A percentile compares a stretch with the other conserved stretches of the same genome.
Evolutionary conservation across 805 yeast species (phyloP).

Genomic region (Ascoidea rubescens): DNA sequence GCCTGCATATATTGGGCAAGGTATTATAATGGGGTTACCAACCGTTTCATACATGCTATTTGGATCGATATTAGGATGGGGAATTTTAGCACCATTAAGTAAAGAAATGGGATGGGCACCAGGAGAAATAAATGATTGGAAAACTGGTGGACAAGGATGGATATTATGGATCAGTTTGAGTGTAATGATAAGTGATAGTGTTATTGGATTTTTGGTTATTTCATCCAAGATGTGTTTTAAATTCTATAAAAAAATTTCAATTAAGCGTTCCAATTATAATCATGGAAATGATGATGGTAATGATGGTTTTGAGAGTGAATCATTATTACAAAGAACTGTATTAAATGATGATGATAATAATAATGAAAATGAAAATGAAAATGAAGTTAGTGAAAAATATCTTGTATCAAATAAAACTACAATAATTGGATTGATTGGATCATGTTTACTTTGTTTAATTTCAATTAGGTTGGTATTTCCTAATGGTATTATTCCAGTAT

Average conservation of each 20-base stretch:
- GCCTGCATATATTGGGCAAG: slow-evolving; percentile 96
- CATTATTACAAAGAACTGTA: background rate
- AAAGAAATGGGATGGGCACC: slow-evolving; percentile 71
- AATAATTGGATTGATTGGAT: slow-evolving; percentile 43
- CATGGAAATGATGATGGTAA: background rate
- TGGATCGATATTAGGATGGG: slow-evolving; percentile 91
- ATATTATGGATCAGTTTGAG: slow-evolving; percentile 87
- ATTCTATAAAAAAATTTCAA: slow-evolving; percentile 4
- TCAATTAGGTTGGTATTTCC: slow-evolving; percentile 63
- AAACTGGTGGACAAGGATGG: slow-evolving; percentile 94
- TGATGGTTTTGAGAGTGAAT: background rate
- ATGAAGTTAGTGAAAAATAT: slow-evolving; percentile 27
- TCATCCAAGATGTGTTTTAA: slow-evolving; percentile 27
- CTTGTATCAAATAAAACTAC: slow-evolving; percentile 38
- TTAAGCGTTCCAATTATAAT: background rate
- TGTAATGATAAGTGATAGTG: slow-evolving; percentile 86
- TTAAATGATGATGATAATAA: background rate
- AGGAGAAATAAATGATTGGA: slow-evolving; percentile 86
- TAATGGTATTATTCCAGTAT: slow-evolving; percentile 44
- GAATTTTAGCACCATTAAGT: slow-evolving; percentile 70
- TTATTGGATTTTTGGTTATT: slow-evolving; percentile 63
- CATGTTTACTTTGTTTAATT: slow-evolving; percentile 54
- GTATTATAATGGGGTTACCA: slow-evolving; percentile 91
- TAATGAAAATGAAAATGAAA: slow-evolving; percentile 16
- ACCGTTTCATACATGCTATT: slow-evolving; percentile 84